Evolutionary conservation across 176 grass and related monocot species (phyloP).

Genomic region (Cocos nucifera): DNA sequence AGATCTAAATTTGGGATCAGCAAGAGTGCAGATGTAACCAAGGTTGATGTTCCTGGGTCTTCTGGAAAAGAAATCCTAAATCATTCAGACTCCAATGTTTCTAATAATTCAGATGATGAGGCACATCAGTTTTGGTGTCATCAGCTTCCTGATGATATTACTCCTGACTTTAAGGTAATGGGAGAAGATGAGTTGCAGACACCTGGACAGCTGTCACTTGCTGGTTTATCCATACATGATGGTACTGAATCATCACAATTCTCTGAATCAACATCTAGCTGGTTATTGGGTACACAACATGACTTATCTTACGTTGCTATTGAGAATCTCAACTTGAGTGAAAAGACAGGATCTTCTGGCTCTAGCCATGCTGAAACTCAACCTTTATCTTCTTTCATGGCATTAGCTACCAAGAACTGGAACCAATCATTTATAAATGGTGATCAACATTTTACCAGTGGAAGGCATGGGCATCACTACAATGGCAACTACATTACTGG

Average conservation of each 20-base stretch:
- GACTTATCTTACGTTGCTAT: conserved; percentile 36
- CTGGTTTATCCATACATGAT: conserved; percentile 69
- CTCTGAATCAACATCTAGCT: conserved; percentile 32
- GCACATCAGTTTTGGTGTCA: conserved; percentile 70
- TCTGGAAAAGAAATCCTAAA: conserved; percentile 58
- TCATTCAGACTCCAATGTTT: conserved; percentile 66
- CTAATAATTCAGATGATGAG: conserved; percentile 91
- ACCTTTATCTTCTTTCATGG: conserved; percentile 35
- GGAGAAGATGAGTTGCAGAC: conserved; percentile 52
- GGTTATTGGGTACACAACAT: conserved; percentile 30
- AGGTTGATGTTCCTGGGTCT: conserved; percentile 35
- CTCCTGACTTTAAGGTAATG: conserved; percentile 71
- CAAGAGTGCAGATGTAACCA: conserved; percentile 33
- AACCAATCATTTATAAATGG: conserved; percentile 26
- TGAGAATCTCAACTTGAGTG: conserved; percentile 22
- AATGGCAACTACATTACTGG: conserved; percentile 31
- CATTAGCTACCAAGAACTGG: conserved; percentile 56
- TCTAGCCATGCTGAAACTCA: conserved; percentile 41
- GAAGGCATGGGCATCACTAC: conserved; percentile 37
- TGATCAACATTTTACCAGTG: conserved; percentile 36
- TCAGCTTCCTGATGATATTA: conserved; percentile 97
- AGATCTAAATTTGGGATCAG: conserved; percentile 37
- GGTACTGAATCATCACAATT: conserved; percentile 22
- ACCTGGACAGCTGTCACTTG: conserved; percentile 59
- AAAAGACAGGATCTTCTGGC: conserved; percentile 29